Evolutionary conservation across 164 flowering plant species (phyloP).

Genomic region (Stephania yunnanensis): DNA sequence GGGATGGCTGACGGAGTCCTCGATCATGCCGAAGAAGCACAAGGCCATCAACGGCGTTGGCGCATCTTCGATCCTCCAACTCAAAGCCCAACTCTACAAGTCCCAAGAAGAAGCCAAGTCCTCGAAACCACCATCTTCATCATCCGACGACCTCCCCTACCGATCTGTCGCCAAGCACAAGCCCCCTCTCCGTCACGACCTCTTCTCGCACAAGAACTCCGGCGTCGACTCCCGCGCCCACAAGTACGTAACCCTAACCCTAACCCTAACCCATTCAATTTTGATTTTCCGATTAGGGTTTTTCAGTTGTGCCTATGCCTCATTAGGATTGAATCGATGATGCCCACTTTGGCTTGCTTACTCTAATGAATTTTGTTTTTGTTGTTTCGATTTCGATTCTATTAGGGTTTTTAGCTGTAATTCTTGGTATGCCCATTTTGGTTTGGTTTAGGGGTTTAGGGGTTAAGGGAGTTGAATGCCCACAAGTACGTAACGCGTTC

Average conservation of each 20-base stretch:
- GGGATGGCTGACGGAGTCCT: slow-evolving; percentile 97
- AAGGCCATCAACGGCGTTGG: slow-evolving; percentile 90
- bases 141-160: slow-evolving; percentile 50
- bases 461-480: no score
- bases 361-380: background rate
- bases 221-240: slow-evolving; percentile 82
- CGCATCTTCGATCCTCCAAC: slow-evolving; percentile 75
- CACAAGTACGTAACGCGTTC: no score
- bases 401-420: no score
- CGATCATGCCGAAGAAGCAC: slow-evolving; percentile 86
- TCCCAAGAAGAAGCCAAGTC: slow-evolving; percentile 75
- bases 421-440: no score
- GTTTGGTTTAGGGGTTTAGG: no score
- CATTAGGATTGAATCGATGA: background rate
- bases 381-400: background rate
- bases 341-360: background rate
- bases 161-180: slow-evolving; percentile 60
- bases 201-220: slow-evolving; percentile 63
- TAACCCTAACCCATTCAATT: no score
- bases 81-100: slow-evolving; percentile 91
- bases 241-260: slow-evolving; percentile 36
- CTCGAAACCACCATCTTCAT: slow-evolving; percentile 34
- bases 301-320: background rate
- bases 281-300: background rate
- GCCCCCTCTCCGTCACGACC: slow-evolving; percentile 32